phyloP scores from a whole-genome alignment of 2,329 filamentous ascomycete genomes.

The Neofusicoccum cordaticola region DNA sequence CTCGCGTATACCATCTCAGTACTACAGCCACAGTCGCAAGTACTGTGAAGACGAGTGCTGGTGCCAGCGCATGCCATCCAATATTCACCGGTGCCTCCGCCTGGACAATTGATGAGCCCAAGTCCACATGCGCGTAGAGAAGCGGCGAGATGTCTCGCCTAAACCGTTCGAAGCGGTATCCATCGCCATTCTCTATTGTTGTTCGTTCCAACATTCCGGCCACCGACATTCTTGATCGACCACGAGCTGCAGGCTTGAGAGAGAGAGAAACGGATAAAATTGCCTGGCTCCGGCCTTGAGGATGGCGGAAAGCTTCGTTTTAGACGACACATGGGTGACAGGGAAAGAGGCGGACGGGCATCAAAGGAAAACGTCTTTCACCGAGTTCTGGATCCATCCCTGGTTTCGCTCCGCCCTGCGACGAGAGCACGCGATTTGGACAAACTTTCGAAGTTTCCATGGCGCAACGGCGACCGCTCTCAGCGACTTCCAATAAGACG shows the following conservation, averaged over 20 bases:
- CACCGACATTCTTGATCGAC: neutral
- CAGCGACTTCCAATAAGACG: neutral
- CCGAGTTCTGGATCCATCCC: neutral
- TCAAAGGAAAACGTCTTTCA: neutral
- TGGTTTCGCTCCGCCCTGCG: neutral
- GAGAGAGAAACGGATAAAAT: neutral
- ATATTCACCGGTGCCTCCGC: neutral
- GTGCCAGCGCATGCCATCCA: constrained; percentile 24
- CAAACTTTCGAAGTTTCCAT: neutral
- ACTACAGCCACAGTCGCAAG: constrained; percentile 26
- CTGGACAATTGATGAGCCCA: neutral
- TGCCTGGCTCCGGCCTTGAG: neutral
- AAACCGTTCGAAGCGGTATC: neutral
- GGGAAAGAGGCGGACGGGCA: neutral
- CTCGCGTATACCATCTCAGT: constrained; percentile 30
- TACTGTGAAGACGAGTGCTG: constrained; percentile 26
- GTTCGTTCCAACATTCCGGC: neutral
- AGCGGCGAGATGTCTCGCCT: neutral
- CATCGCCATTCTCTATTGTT: neutral
- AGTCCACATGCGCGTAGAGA: neutral
- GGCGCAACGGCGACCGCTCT: neutral
- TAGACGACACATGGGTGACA: neutral
- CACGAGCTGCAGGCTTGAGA: neutral
- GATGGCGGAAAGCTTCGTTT: neutral
- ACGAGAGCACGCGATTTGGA: neutral